phyloP scores from a whole-genome alignment of 2,329 filamentous ascomycete genomes.

The Colletotrichum sp. region DNA sequence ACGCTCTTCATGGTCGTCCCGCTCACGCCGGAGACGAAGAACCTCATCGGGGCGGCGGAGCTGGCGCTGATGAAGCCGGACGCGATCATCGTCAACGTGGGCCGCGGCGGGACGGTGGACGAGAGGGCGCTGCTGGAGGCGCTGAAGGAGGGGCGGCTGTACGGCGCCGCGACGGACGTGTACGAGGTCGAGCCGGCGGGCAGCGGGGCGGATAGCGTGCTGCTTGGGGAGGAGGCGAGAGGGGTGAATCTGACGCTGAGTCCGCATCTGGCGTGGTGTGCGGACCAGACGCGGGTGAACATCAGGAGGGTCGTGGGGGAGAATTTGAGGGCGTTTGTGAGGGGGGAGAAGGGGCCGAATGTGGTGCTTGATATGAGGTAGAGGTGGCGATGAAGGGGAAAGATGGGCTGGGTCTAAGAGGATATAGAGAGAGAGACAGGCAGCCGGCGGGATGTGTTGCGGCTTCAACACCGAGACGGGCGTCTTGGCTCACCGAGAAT shows the following conservation, averaged over 20 bases:
- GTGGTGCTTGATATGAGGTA: slow-evolving; percentile 16
- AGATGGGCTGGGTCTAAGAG: neutral
- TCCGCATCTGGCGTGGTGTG: slow-evolving; percentile 31
- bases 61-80: slow-evolving; percentile 26
- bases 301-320: slow-evolving; percentile 16
- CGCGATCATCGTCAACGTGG: slow-evolving; percentile 29
- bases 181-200: slow-evolving; percentile 28
- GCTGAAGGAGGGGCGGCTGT: slow-evolving; percentile 30
- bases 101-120: slow-evolving; percentile 38
- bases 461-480: neutral
- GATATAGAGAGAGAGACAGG: neutral
- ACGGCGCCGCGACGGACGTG: slow-evolving; percentile 41
- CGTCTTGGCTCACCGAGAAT: neutral
- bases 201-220: slow-evolving; percentile 14
- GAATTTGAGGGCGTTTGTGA: slow-evolving; percentile 13
- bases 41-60: slow-evolving; percentile 23
- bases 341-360: slow-evolving; percentile 10
- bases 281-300: slow-evolving; percentile 21
- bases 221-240: slow-evolving; percentile 4
- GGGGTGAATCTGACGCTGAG: slow-evolving; percentile 34
- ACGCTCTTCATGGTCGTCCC: slow-evolving; percentile 29
- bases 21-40: slow-evolving; percentile 22
- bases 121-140: slow-evolving; percentile 37
- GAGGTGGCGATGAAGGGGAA: neutral
- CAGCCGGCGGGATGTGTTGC: neutral